These are phyloP conservation scores for Aspergillaceae sp. DNA, from an alignment of 2,329 filamentous ascomycete genomes.

Conservation along the genomic window DNA sequence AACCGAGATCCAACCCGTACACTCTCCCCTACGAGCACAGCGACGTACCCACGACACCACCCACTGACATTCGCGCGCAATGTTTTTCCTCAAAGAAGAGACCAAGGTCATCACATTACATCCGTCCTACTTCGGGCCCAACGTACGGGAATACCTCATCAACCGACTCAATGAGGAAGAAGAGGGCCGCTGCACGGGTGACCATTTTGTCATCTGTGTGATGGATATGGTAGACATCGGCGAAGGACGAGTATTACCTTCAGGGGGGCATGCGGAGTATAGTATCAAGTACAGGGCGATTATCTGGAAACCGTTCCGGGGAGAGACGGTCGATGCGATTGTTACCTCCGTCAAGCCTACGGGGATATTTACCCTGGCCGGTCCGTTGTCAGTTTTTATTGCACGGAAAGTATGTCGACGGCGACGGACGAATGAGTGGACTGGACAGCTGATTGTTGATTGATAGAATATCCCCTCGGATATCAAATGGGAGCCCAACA, in stretches of 20 bases:
- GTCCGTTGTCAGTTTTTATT: slow-evolving; percentile 42
- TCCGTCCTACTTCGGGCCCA: slow-evolving; percentile 91
- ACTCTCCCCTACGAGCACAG: neutral
- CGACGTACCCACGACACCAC: neutral
- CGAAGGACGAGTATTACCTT: slow-evolving; percentile 83
- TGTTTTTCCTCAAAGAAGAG: slow-evolving; percentile 98
- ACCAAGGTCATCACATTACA: slow-evolving; percentile 92
- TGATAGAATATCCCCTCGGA: slow-evolving; percentile 63
- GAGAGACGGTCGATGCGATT: slow-evolving; percentile 94
- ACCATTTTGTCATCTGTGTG: slow-evolving; percentile 96
- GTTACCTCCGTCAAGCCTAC: slow-evolving; percentile 86
- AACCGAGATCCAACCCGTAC: neutral
- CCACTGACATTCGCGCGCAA: slow-evolving; percentile 30
- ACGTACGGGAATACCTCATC: slow-evolving; percentile 85
- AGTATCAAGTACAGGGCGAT: slow-evolving; percentile 92
- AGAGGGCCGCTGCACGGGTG: slow-evolving; percentile 88
- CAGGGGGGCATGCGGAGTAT: slow-evolving; percentile 87
- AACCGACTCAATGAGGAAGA: slow-evolving; percentile 85
- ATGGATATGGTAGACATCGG: slow-evolving; percentile 95
- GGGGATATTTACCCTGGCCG: slow-evolving; percentile 59
- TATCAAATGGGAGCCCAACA: slow-evolving; percentile 90
- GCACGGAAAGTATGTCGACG: slow-evolving; percentile 58
- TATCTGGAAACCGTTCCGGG: slow-evolving; percentile 95
- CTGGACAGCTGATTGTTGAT: slow-evolving; percentile 8
- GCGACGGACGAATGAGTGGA: slow-evolving; percentile 2